A percentile compares a stretch with the other conserved stretches of the same genome.
Evolutionary conservation across 2,329 filamentous ascomycete species (phyloP).

Genomic region (Fusarium kyushuense): DNA sequence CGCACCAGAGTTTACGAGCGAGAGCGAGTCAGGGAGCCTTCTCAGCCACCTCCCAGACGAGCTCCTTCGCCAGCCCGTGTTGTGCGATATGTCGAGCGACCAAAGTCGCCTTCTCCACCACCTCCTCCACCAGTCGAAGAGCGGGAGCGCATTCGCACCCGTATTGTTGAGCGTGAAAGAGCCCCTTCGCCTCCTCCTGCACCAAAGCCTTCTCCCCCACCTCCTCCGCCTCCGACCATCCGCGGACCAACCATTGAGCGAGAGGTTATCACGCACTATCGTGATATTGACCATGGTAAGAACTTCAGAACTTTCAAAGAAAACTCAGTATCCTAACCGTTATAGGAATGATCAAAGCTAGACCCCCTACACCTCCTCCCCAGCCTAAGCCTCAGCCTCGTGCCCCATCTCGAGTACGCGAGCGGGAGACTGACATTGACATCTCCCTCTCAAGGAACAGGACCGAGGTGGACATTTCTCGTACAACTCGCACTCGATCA

Average conservation of each 20-base stretch:
- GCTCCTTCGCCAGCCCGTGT: conserved; percentile 54
- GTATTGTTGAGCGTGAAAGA: conserved; percentile 62
- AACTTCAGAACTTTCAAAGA: not conserved
- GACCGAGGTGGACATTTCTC: conserved; percentile 69
- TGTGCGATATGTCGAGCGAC: conserved; percentile 58
- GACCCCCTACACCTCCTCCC: conserved; percentile 61
- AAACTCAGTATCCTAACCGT: conserved; percentile 21
- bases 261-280: conserved; percentile 89
- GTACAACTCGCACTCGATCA: conserved; percentile 54
- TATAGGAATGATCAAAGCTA: conserved; percentile 60
- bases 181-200: conserved; percentile 53
- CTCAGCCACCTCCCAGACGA: conserved; percentile 54
- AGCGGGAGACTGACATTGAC: conserved; percentile 71
- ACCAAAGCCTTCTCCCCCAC: conserved; percentile 65
- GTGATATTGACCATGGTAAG: conserved; percentile 87
- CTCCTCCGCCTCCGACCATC: conserved; percentile 74
- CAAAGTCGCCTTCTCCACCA: conserved; percentile 52
- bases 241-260: conserved; percentile 84
- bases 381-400: conserved; percentile 60
- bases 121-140: conserved; percentile 46
- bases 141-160: conserved; percentile 61
- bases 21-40: conserved; percentile 54
- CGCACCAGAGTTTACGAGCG: conserved; percentile 45
- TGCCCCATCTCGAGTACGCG: conserved; percentile 57
- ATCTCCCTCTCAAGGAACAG: conserved; percentile 66